Evolutionary conservation across 495 filamentous ascomycete genomes (phyloP), one percentile per base, ranked within the genome.

Genomic region (Tirmania nivea): DNA sequence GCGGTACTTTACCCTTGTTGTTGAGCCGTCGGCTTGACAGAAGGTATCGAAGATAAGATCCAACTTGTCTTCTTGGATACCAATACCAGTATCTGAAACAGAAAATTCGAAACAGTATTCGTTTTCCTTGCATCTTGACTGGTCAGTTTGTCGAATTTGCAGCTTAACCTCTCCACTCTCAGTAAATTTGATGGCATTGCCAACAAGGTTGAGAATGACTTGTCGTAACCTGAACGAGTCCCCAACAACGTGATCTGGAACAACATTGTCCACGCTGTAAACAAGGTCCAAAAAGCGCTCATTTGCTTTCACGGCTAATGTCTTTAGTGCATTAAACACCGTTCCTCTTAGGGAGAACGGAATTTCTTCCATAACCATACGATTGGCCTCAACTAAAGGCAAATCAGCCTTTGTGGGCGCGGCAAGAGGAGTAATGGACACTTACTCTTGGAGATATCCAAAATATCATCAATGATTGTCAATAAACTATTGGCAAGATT

Each of bases 301-400:
- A 61, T 94, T 95, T n/a, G 90, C 90, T 68, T 90, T 90, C 54
- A 94, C 87, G 9, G 90, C 85, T 50, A 99, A 69, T 0, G 90
- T 94, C 67, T 99, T 99, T 55, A 99, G 73, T 17, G 90, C 90
- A 57, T 94, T 95, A 76, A 99, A 99, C 25, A 99, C 87, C 7
- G 87, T 93, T 49, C 88, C 86, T 47, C 90, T 79, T 51, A 96
- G 73, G 0, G 92, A 95, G 69, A 95, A 99, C 11, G 87, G 88
- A 59, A 96, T 95, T 63, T 89, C 85, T 63, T 99, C 90, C 71
- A 99, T 92, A 17, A 94, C 84, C 92, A 99, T 96, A n/a, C 90
- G 80, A 65, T 95, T 89, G 25, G 90, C 90, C 68, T 99, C 90
- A 58, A 99, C 62, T 64, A 51, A 21, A 48, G 25, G 49, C 31